Evolutionary conservation across 2,329 filamentous ascomycete genomes (phyloP).

Genomic region (Colletotrichum phormii): DNA sequence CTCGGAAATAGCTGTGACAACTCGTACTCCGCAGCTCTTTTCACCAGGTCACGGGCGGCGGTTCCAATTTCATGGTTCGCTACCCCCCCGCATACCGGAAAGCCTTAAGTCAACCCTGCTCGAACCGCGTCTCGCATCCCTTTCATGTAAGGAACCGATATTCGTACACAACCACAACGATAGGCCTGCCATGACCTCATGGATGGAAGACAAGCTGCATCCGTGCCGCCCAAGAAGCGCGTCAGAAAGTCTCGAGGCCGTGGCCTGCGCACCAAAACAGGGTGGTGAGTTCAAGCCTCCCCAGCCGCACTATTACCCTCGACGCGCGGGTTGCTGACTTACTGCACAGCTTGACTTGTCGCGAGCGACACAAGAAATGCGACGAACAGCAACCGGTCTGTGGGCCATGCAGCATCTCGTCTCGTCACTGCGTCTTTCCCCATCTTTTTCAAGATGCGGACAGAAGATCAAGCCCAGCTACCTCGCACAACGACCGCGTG

Average conservation of each 20-base stretch:
- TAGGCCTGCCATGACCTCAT: constrained; percentile 30
- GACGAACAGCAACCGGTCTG: constrained; percentile 53
- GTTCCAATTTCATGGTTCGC: background rate
- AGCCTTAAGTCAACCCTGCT: background rate
- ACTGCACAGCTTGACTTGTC: constrained; percentile 52
- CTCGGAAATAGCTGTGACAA: constrained; percentile 18
- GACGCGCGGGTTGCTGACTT: constrained; percentile 1
- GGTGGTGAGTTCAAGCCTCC: constrained; percentile 45
- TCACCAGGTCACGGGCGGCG: constrained; percentile 1
- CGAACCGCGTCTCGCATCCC: constrained; percentile 28
- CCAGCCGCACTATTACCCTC: background rate
- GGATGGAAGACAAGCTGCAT: constrained; percentile 24
- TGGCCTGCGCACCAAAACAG: constrained; percentile 56
- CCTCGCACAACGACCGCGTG: background rate
- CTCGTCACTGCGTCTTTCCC: constrained; percentile 40
- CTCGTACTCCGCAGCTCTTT: background rate
- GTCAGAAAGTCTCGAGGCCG: constrained; percentile 52
- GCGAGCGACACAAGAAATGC: constrained; percentile 62
- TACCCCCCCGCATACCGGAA: background rate
- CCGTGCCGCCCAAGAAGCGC: constrained; percentile 35
- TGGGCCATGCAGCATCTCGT: constrained; percentile 41
- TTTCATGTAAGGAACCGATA: background rate
- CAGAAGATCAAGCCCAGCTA: constrained; percentile 9
- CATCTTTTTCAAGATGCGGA: background rate
- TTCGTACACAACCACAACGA: background rate